phyloP scores from a whole-genome alignment of 148 eudicot species.

The Selenicereus undatus region DNA sequence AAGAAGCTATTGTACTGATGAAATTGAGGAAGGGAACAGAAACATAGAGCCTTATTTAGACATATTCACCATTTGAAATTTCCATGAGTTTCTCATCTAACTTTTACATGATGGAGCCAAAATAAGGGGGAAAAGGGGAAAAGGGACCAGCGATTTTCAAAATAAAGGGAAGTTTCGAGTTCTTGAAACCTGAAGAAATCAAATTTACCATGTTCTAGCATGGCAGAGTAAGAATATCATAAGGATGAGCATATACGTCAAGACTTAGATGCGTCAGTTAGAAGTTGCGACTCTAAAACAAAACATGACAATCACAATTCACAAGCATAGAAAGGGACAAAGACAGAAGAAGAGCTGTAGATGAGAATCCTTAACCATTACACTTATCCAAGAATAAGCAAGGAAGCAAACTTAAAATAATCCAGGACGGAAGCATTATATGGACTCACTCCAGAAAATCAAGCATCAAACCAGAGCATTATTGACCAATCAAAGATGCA shows the following conservation, averaged over 20 bases:
- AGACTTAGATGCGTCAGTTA: neutral
- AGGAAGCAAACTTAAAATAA: neutral
- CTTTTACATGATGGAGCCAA: neutral
- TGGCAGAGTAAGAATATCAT: neutral
- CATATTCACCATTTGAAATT: neutral
- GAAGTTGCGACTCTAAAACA: neutral
- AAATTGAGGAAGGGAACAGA: neutral
- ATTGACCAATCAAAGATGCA: slow-evolving; percentile 1
- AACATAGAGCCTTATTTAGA: neutral
- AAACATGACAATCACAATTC: neutral
- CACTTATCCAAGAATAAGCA: neutral
- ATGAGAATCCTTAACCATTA: neutral
- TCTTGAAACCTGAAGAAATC: neutral
- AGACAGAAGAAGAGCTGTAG: neutral
- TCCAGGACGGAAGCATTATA: neutral
- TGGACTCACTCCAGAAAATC: neutral
- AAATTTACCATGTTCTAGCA: too few relatives aligned
- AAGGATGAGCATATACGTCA: neutral
- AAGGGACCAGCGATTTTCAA: too few relatives aligned
- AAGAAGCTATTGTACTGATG: neutral
- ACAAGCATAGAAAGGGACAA: neutral
- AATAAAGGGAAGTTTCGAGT: neutral
- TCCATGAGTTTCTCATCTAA: neutral
- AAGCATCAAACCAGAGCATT: neutral
- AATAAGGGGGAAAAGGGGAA: neutral